Conservation (phyloP, 345 rosid species). For the Eucalyptus decipiens region DNA sequence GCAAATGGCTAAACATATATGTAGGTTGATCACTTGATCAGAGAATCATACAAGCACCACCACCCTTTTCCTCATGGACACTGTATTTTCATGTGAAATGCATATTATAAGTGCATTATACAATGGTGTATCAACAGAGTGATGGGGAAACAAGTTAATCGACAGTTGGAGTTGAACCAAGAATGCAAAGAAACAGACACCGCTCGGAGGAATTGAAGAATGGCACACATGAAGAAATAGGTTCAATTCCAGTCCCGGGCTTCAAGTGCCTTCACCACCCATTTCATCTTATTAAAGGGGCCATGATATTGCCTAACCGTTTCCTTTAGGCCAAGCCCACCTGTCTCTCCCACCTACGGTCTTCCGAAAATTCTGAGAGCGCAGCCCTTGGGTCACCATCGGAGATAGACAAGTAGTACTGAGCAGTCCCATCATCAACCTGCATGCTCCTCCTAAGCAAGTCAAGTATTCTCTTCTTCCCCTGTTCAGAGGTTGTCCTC, state of each 20-base stretch:
- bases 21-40: neutral
- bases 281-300: neutral
- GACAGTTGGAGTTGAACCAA: neutral
- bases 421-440: constrained; percentile 79
- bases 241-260: neutral
- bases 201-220: too few species aligned
- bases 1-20: neutral
- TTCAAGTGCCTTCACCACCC: neutral
- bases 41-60: neutral
- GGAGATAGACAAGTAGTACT: constrained; percentile 66
- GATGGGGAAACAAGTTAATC: neutral
- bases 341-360: constrained; percentile 67
- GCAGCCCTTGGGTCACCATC: constrained; percentile 77
- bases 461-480: constrained; percentile 51
- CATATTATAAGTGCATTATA: neutral
- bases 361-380: constrained; percentile 51
- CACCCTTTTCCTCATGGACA: neutral
- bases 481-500: constrained; percentile 24
- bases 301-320: neutral
- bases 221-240: neutral
- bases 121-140: neutral
- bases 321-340: constrained; percentile 6
- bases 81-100: neutral
- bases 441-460: constrained; percentile 86
- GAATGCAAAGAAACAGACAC: neutral